Conservation (phyloP, 441 rosid genomes). For the Metrosideros polymorpha region DNA sequence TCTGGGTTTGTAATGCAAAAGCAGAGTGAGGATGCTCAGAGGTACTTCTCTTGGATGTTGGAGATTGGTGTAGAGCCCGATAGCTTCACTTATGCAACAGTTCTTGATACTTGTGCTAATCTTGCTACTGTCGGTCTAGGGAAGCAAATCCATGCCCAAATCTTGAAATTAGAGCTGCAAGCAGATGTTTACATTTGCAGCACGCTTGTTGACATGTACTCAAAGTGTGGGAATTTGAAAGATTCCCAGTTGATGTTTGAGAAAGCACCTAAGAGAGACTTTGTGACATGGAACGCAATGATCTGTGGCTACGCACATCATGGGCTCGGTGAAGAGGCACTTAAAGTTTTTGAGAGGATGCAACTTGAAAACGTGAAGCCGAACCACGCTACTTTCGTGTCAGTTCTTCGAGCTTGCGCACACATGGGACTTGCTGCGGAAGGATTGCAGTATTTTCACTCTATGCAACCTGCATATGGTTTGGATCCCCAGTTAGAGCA, state of each 20-base stretch:
- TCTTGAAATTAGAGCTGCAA: slow-evolving; percentile 63
- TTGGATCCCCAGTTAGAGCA: slow-evolving; percentile 74
- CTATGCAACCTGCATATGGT: slow-evolving; percentile 45
- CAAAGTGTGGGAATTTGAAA: slow-evolving; percentile 80
- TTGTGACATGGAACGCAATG: slow-evolving; percentile 91
- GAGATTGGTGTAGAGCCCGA: slow-evolving; percentile 58
- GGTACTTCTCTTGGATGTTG: slow-evolving; percentile 57
- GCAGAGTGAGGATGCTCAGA: slow-evolving; percentile 77
- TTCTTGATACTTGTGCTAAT: slow-evolving; percentile 86
- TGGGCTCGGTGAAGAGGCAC: slow-evolving; percentile 77
- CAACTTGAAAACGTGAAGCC: slow-evolving; percentile 38
- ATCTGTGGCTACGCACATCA: slow-evolving; percentile 81
- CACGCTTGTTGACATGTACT: slow-evolving; percentile 95
- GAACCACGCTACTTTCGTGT: slow-evolving; percentile 73
- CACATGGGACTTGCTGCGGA: slow-evolving; percentile 60
- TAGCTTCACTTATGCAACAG: slow-evolving; percentile 74
- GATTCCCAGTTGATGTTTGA: slow-evolving; percentile 65
- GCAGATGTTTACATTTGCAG: slow-evolving; percentile 75
- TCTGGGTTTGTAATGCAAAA: slow-evolving; percentile 60
- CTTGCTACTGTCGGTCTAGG: slow-evolving; percentile 77
- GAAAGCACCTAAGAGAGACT: slow-evolving; percentile 51
- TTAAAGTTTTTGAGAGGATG: slow-evolving; percentile 56
- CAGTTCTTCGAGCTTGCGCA: slow-evolving; percentile 88
- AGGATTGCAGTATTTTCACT: slow-evolving; percentile 53
- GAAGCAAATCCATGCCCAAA: slow-evolving; percentile 80